Base-by-base conservation (phyloP, 371 early-diverging fungal species). In the Lichtheimia hyalospora region DNA sequence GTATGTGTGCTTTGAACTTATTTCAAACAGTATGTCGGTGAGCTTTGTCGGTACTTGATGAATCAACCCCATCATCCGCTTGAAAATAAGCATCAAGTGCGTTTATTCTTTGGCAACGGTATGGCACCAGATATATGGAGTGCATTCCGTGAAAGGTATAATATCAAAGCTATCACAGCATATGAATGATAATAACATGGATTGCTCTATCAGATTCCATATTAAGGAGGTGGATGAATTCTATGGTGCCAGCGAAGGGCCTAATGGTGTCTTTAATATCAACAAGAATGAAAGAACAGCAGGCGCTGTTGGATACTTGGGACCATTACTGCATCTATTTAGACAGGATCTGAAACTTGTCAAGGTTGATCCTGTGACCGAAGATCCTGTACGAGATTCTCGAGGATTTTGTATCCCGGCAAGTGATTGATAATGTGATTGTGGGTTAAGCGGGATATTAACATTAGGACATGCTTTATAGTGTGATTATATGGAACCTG, bases 91-190 rank as follows among this genome's bases (percentile, higher is more conserved):
- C 78, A 84, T 52, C 52, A 62, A 7, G 63, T 86, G 24, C 73
- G 84, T 4, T 54, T 84, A 25, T 80, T 77, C 10, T 82, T 84
- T 51, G 91, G 91, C 24, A 90, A 90, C 61, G 91, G 91, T 5
- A 80, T 90, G 68, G 70, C 85, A 2, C 75, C 83, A 15, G 91
- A 90, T 50, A 77, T 89, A 10, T 90, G 89, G 89, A 66, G 58
- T 15, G 61, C 63, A 3, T 77, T 90, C 67, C 74, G 74, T 49
- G 68, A 79, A 13, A 74, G 73, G 24, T 86, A 50, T 16, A 46
- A 25, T 7, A 46, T 8, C 34, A 34, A 8, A 10, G 6, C 1
- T 34, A 34, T 34, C 34, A 0, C 10, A 34, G 46, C 16, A n/a
- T 5, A 46, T 8, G 46, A 10, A 25, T n/a, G n/a, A n/a, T n/a